Percentiles rank a stretch among this genome's conserved stretches.
Conservation (phyloP, 176 grass and related monocot species). For the sorghum (Sorghum bicolor) region Sorghum_bicolor_NCBIv3 NC_012873.2:61489501-61490000, state of each 20-base stretch:
- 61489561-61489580: not conserved
- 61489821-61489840: slow-evolving; percentile 60
- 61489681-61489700: slow-evolving; percentile 61
- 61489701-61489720: slow-evolving; percentile 63
- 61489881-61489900: slow-evolving; percentile 66
- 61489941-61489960: not conserved
- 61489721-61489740: slow-evolving; percentile 62
- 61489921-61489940: slow-evolving; percentile 13
- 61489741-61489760: slow-evolving; percentile 57
- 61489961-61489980: not conserved
- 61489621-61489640: slow-evolving; percentile 31
- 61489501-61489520: slow-evolving; percentile 72
- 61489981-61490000: not conserved
- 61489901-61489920: slow-evolving; percentile 42
- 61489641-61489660: slow-evolving; percentile 58
- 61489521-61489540: slow-evolving; percentile 50
- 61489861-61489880: slow-evolving; percentile 78
- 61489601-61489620: not conserved
- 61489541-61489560: slow-evolving; percentile 63
- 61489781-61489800: slow-evolving; percentile 60
- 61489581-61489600: not conserved
- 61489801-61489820: slow-evolving; percentile 60
- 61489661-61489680: slow-evolving; percentile 65
- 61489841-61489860: slow-evolving; percentile 73
- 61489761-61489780: slow-evolving; percentile 59